Evolutionary conservation across 23 red algal genomes (phyloP).

Genomic region (Gracilariopsis chorda): DNA sequence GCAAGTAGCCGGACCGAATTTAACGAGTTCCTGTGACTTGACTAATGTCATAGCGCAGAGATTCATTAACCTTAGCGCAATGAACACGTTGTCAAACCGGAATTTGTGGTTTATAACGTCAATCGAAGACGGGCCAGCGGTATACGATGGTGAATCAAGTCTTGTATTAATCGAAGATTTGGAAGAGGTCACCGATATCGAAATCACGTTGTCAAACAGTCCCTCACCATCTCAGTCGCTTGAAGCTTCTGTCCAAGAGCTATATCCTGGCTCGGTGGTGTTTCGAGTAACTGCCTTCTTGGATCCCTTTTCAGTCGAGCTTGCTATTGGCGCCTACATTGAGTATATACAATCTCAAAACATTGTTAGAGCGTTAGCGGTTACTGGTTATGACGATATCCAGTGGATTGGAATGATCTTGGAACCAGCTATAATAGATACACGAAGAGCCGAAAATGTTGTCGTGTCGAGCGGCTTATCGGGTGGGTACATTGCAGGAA

Average conservation of each 20-base stretch:
- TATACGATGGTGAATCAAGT: neutral
- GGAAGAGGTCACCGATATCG: neutral
- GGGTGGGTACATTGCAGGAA: neutral
- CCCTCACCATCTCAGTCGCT: neutral
- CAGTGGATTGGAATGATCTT: conserved; percentile 24
- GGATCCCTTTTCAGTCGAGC: conserved; percentile 16
- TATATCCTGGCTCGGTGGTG: conserved; percentile 29
- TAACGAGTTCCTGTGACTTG: conserved; percentile 15
- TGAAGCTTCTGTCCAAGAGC: neutral
- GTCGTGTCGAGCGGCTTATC: neutral
- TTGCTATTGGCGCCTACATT: conserved; percentile 8
- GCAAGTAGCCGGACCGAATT: conserved; percentile 37
- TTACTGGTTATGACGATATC: conserved; percentile 15
- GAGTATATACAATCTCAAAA: conserved; percentile 37
- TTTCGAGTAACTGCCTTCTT: conserved; percentile 25
- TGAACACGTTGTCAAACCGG: conserved; percentile 1
- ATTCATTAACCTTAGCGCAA: conserved; percentile 42
- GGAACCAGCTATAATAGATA: conserved; percentile 8
- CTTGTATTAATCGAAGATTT: conserved; percentile 13
- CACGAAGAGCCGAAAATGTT: neutral
- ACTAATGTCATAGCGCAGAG: neutral
- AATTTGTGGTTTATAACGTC: conserved; percentile 12
- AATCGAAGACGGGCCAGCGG: conserved; percentile 32
- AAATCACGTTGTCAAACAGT: neutral
- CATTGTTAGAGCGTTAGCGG: neutral